Percentiles rank a stretch among this genome's conserved stretches.
Conservation (phyloP, 208 protist genomes). For the Acanthamoeba triangularis region DNA sequence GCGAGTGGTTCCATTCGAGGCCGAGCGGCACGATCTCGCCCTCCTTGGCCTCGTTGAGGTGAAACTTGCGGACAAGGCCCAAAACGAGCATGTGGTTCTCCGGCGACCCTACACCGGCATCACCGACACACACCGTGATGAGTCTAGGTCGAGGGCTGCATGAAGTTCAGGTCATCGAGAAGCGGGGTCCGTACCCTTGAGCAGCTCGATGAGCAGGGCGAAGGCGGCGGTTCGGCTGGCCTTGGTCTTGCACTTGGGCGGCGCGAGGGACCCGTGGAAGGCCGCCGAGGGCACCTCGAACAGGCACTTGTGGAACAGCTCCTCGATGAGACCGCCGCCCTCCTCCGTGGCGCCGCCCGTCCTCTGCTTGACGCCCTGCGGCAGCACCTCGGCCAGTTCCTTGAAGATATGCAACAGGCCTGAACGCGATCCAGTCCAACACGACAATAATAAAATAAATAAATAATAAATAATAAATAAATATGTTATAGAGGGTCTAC, state of each 20-base stretch:
- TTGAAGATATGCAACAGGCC: not conserved
- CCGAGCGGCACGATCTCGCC: conserved; percentile 11
- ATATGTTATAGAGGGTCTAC: too few species aligned
- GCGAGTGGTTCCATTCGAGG: conserved; percentile 49
- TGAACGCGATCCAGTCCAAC: not conserved
- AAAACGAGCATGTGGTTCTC: not conserved
- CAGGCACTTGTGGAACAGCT: conserved; percentile 87
- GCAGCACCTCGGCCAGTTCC: not conserved
- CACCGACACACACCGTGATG: not conserved
- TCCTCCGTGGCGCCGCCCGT: not conserved
- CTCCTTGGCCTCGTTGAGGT: not conserved
- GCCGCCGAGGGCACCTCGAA: conserved; percentile 88
- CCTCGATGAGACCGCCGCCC: conserved; percentile 12
- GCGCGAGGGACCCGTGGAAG: conserved; percentile 77
- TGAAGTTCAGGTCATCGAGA: not conserved
- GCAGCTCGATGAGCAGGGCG: conserved; percentile 85
- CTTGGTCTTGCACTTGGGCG: conserved; percentile 92
- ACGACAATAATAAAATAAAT: not conserved
- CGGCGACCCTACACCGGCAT: not conserved
- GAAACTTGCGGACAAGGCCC: not conserved
- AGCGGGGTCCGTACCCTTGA: not conserved
- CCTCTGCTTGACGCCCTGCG: not conserved
- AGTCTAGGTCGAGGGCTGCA: not conserved
- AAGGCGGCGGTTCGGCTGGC: conserved; percentile 83
- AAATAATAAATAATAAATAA: not conserved